These are phyloP conservation scores for Rhodotorula sp. DNA, from an alignment of 1,284 basidiomycete species.

Conservation along the genomic window DNA sequence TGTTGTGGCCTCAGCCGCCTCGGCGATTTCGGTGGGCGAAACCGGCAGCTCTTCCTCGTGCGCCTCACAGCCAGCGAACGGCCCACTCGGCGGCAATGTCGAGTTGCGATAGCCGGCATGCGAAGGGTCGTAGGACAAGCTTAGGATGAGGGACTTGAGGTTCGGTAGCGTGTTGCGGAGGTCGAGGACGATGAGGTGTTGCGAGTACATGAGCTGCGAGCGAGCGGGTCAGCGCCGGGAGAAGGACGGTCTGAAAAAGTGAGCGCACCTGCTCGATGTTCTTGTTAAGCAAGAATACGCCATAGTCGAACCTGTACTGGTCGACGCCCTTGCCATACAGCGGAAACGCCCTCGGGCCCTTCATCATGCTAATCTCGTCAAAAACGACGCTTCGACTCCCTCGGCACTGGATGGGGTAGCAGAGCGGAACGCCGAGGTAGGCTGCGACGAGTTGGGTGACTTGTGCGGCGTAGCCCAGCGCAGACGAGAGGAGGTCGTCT, in stretches of 20 bases:
- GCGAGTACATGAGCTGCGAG: slow-evolving; percentile 80
- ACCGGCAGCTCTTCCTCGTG: background rate
- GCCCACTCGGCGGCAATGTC: background rate
- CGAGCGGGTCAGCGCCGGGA: background rate
- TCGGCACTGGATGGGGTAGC: slow-evolving; percentile 84
- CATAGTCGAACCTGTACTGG: slow-evolving; percentile 95
- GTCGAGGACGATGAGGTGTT: slow-evolving; percentile 80
- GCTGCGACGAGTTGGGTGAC: slow-evolving; percentile 73
- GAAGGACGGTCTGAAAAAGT: background rate
- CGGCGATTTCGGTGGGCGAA: background rate
- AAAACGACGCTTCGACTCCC: slow-evolving; percentile 82
- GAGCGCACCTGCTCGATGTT: slow-evolving; percentile 82
- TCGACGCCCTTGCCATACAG: slow-evolving; percentile 92
- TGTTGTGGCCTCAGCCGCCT: background rate
- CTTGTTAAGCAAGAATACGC: slow-evolving; percentile 94
- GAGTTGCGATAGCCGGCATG: slow-evolving; percentile 16
- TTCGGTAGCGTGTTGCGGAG: slow-evolving; percentile 95
- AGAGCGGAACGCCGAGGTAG: slow-evolving; percentile 72
- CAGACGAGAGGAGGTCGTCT: slow-evolving; percentile 57
- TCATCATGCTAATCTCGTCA: slow-evolving; percentile 88
- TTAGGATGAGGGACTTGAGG: slow-evolving; percentile 45
- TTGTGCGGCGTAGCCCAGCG: slow-evolving; percentile 82
- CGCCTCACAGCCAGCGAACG: background rate
- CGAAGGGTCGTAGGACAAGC: slow-evolving; percentile 27
- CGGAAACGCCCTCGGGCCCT: slow-evolving; percentile 91